Conservation (phyloP, 2,329 filamentous ascomycete genomes). For the Nigrograna mackinnonii region DNA sequence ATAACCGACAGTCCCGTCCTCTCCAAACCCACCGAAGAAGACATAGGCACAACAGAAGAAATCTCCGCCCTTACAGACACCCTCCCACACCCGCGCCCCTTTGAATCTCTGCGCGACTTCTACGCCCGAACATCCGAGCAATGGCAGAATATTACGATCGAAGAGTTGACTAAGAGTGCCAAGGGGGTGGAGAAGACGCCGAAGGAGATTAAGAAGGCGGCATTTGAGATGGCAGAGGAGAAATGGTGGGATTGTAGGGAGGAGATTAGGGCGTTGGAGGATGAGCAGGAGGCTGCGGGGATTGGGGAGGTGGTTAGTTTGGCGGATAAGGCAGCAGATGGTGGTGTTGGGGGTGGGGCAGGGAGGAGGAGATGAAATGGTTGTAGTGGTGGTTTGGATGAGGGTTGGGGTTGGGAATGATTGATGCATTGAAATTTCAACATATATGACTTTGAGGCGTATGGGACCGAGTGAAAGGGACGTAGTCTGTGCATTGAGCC, state of each 20-base stretch:
- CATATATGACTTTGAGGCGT: no score
- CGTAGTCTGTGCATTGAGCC: no score
- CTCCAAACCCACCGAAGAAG: constrained; percentile 37
- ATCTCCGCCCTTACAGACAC: constrained; percentile 66
- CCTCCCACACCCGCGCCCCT: constrained; percentile 77
- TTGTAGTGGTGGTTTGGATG: no score
- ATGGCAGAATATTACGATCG: constrained; percentile 88
- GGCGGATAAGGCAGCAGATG: constrained; percentile 66
- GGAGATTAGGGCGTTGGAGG: constrained; percentile 87
- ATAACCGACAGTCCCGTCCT: constrained; percentile 22
- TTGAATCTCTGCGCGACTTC: constrained; percentile 90
- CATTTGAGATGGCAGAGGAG: constrained; percentile 88
- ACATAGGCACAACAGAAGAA: constrained; percentile 53
- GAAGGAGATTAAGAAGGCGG: constrained; percentile 91
- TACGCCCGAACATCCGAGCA: constrained; percentile 84
- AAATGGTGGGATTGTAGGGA: constrained; percentile 99
- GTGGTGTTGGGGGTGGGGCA: constrained; percentile 43
- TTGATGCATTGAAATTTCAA: no score
- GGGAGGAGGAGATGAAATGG: neutral
- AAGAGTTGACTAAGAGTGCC: constrained; percentile 65
- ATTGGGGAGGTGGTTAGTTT: constrained; percentile 94
- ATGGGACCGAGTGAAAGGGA: no score
- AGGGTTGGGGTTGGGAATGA: no score
- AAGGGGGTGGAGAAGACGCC: constrained; percentile 66
- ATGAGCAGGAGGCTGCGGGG: constrained; percentile 93